Conservation (phyloP, 2,329 filamentous ascomycete genomes). For the Stagonosporopsis vannaccii region DNA sequence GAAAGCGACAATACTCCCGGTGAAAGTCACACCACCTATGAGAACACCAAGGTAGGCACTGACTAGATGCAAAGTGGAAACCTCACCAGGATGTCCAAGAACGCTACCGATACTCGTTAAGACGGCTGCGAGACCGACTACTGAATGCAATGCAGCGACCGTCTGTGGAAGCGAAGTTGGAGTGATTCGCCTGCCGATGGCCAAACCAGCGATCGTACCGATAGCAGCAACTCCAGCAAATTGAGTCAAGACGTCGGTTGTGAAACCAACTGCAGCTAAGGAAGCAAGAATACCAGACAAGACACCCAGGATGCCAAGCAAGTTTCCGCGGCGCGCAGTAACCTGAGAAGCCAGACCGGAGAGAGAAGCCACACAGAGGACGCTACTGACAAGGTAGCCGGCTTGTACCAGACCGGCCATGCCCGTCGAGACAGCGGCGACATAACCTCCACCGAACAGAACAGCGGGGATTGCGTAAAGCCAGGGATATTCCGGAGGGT, state of each 20-base stretch:
- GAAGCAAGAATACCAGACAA: conserved; percentile 83
- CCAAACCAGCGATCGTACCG: conserved; percentile 72
- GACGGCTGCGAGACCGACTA: conserved; percentile 87
- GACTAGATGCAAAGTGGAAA: conserved; percentile 81
- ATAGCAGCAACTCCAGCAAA: conserved; percentile 78
- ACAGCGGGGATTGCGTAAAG: conserved; percentile 79
- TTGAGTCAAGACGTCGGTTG: conserved; percentile 78
- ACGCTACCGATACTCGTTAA: conserved; percentile 89
- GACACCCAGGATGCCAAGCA: conserved; percentile 86
- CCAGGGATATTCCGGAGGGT: conserved; percentile 89
- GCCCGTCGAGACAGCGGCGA: conserved; percentile 81
- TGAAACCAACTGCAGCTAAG: conserved; percentile 80
- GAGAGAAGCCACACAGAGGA: conserved; percentile 82
- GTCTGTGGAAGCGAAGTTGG: conserved; percentile 89
- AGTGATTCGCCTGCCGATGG: conserved; percentile 86
- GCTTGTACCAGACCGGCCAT: conserved; percentile 86
- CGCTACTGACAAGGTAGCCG: conserved; percentile 83
- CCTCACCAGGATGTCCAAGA: conserved; percentile 74
- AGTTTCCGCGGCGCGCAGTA: conserved; percentile 84
- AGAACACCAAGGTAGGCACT: conserved; percentile 86
- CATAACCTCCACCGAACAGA: conserved; percentile 80
- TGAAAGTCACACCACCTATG: conserved; percentile 88
- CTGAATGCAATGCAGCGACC: conserved; percentile 86
- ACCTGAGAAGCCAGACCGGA: conserved; percentile 82
- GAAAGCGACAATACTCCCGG: conserved; percentile 88